A percentile compares a stretch with the other conserved stretches of the same genome.
These are phyloP conservation scores for Pontederia paniculata DNA, from an alignment of 176 grass and related monocot genomes.

Conservation along the genomic window DNA sequence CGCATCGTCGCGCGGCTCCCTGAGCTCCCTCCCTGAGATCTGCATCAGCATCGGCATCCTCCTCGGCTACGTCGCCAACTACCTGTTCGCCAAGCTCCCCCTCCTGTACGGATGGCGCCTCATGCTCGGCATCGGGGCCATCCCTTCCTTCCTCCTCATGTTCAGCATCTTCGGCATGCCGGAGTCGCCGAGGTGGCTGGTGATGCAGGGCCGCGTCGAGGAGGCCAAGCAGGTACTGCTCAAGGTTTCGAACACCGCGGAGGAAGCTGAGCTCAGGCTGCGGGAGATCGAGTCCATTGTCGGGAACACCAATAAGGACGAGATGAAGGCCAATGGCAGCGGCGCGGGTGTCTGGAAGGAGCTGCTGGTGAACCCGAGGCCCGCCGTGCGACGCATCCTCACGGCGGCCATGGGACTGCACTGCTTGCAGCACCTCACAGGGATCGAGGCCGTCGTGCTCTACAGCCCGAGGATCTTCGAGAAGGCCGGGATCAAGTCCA, in stretches of 20 bases:
- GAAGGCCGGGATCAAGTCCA: slow-evolving; percentile 25
- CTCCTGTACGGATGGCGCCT: slow-evolving; percentile 8
- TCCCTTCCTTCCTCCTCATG: not conserved
- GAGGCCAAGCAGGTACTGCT: not conserved
- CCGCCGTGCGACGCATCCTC: slow-evolving; percentile 23
- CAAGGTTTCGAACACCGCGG: not conserved
- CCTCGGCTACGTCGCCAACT: slow-evolving; percentile 15
- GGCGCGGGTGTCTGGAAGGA: slow-evolving; percentile 42
- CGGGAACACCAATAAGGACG: not conserved
- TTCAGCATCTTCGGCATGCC: slow-evolving; percentile 2
- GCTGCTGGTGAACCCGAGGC: slow-evolving; percentile 33
- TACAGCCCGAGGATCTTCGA: slow-evolving; percentile 54
- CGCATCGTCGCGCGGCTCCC: slow-evolving; percentile 5
- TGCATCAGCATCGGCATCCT: slow-evolving; percentile 16
- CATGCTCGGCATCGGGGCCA: slow-evolving; percentile 7
- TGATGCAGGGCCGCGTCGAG: slow-evolving; percentile 13
- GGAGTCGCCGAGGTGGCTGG: slow-evolving; percentile 17
- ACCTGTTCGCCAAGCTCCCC: not conserved
- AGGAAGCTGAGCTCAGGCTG: slow-evolving; percentile 27
- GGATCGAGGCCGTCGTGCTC: slow-evolving; percentile 45
- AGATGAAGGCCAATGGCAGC: not conserved
- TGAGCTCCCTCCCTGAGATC: slow-evolving; percentile 15
- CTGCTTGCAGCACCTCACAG: slow-evolving; percentile 39
- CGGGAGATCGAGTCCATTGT: slow-evolving; percentile 25
- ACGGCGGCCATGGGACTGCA: slow-evolving; percentile 29